Evolutionary conservation across 2,329 filamentous ascomycete genomes (phyloP).

Genomic region (Phialophora verrucosa): DNA sequence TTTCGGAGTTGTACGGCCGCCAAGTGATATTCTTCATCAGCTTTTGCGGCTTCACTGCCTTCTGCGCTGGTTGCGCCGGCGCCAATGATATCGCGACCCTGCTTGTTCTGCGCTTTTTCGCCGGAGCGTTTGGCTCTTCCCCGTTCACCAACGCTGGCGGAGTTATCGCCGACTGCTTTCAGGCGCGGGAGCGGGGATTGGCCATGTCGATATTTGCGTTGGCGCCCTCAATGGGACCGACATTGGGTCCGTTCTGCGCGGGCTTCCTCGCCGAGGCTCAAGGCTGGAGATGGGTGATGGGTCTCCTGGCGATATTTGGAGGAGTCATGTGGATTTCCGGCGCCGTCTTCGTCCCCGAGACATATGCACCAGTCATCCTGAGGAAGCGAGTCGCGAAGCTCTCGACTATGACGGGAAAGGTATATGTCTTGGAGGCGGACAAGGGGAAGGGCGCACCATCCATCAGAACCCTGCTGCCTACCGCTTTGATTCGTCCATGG

Average conservation of each 20-base stretch:
- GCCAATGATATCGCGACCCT: slow-evolving; percentile 64
- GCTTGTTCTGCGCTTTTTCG: slow-evolving; percentile 71
- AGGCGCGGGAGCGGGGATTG: slow-evolving; percentile 58
- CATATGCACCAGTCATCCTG: slow-evolving; percentile 64
- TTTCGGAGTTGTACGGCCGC: slow-evolving; percentile 68
- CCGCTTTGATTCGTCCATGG: slow-evolving; percentile 69
- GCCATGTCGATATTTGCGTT: slow-evolving; percentile 69
- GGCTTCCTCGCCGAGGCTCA: slow-evolving; percentile 68
- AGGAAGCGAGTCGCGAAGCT: slow-evolving; percentile 59
- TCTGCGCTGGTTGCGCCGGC: slow-evolving; percentile 66
- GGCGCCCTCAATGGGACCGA: slow-evolving; percentile 71
- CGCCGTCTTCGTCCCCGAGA: slow-evolving; percentile 62
- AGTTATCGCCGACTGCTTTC: slow-evolving; percentile 66
- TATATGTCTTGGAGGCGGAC: slow-evolving; percentile 62
- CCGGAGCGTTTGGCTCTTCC: slow-evolving; percentile 66
- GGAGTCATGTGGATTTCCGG: slow-evolving; percentile 64
- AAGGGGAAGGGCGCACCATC: slow-evolving; percentile 51
- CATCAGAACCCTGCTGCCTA: slow-evolving; percentile 58
- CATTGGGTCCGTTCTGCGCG: slow-evolving; percentile 68
- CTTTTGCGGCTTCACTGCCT: slow-evolving; percentile 64
- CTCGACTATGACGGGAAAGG: slow-evolving; percentile 59
- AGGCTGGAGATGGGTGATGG: slow-evolving; percentile 74
- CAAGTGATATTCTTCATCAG: slow-evolving; percentile 66
- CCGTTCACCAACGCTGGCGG: slow-evolving; percentile 68
- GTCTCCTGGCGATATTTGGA: slow-evolving; percentile 67